Conservation (phyloP, 2,329 filamentous ascomycete species). For the Colletotrichum sp. region DNA sequence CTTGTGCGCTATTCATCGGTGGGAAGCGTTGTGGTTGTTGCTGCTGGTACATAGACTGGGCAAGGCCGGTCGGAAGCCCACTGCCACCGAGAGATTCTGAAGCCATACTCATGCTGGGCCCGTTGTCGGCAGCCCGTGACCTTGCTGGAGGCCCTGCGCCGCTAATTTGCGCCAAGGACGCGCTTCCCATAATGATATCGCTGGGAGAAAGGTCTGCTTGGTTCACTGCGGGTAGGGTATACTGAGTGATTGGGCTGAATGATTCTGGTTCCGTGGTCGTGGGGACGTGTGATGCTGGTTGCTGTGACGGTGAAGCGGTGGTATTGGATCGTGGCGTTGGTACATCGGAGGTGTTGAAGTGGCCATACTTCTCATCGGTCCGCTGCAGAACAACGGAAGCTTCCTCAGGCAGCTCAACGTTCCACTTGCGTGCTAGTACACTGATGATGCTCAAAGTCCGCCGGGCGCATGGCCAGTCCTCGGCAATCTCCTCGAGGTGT, state of each 20-base stretch:
- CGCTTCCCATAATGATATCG: slow-evolving; percentile 29
- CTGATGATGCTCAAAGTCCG: slow-evolving; percentile 86
- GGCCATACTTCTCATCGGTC: slow-evolving; percentile 81
- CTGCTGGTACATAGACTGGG: slow-evolving; percentile 31
- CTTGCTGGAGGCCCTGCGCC: slow-evolving; percentile 11
- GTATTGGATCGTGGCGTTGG: slow-evolving; percentile 54
- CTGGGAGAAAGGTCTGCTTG: slow-evolving; percentile 26
- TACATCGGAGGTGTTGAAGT: slow-evolving; percentile 67
- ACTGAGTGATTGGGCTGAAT: slow-evolving; percentile 39
- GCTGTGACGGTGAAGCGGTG: slow-evolving; percentile 31
- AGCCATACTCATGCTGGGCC: background rate
- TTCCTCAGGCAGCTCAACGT: slow-evolving; percentile 84
- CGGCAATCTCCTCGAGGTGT: slow-evolving; percentile 93
- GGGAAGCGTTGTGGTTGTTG: slow-evolving; percentile 18
- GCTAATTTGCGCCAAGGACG: slow-evolving; percentile 27
- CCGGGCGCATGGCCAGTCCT: slow-evolving; percentile 90
- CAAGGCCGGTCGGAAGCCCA: slow-evolving; percentile 28
- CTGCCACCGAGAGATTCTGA: slow-evolving; percentile 7
- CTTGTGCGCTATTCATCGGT: background rate
- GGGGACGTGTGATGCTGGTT: slow-evolving; percentile 25
- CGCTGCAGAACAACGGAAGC: slow-evolving; percentile 77
- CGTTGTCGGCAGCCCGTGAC: background rate
- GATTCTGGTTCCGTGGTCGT: slow-evolving; percentile 31
- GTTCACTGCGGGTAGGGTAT: slow-evolving; percentile 31
- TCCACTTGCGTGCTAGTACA: slow-evolving; percentile 87